Conservation (phyloP, 257 asterid genomes). For the Petrea volubilis region DNA sequence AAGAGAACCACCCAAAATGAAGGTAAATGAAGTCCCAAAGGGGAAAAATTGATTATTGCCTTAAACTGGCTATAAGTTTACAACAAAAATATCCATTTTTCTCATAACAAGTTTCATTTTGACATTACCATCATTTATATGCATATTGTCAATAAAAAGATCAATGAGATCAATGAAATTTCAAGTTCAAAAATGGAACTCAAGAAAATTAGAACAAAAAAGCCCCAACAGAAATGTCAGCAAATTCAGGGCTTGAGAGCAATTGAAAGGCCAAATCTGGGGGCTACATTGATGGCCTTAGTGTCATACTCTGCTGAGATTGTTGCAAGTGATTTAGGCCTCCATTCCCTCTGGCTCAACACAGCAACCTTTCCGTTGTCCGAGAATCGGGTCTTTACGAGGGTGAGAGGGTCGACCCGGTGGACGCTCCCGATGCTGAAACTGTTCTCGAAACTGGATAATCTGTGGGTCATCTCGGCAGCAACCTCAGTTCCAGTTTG, state of each 20-base stretch:
- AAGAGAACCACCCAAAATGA: background rate
- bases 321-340: slow-evolving; percentile 75
- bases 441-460: slow-evolving; percentile 53
- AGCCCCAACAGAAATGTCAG: slow-evolving; percentile 18
- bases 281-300: slow-evolving; percentile 45
- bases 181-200: slow-evolving; percentile 18
- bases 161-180: slow-evolving; percentile 23
- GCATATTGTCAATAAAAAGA: slow-evolving; percentile 36
- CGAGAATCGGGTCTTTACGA: slow-evolving; percentile 69
- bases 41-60: slow-evolving; percentile 30
- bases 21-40: background rate
- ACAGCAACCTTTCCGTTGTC: slow-evolving; percentile 68
- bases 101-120: slow-evolving; percentile 11
- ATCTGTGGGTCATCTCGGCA: slow-evolving; percentile 80
- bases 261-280: slow-evolving; percentile 69
- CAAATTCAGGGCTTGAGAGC: slow-evolving; percentile 72
- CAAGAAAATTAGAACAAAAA: slow-evolving; percentile 12
- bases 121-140: slow-evolving; percentile 35
- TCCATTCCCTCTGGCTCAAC: slow-evolving; percentile 76
- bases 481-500: slow-evolving; percentile 71
- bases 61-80: slow-evolving; percentile 28
- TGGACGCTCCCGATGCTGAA: slow-evolving; percentile 73
- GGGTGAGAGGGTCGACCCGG: slow-evolving; percentile 56
- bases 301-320: slow-evolving; percentile 82
- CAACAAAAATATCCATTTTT: slow-evolving; percentile 29